Evolutionary conservation across 352 stramenopile species (phyloP), one percentile per base, ranked within the genome.

Genomic region (Pythium brachiatum): DNA sequence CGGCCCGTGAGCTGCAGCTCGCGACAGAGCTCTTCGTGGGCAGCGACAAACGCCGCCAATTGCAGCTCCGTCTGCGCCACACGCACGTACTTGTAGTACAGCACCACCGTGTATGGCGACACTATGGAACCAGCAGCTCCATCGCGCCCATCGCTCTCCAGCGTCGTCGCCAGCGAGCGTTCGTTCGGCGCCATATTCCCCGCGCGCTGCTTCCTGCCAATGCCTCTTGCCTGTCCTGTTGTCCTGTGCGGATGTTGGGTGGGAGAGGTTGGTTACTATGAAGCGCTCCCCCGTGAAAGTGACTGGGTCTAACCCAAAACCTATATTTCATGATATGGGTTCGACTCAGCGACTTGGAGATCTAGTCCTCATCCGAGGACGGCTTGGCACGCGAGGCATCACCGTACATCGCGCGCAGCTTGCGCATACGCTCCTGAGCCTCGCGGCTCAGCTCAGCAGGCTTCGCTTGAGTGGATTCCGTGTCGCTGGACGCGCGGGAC

Each of bases 41-140:
- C 50, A 0, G 23, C 55, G 25, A 82, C 76, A 36, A 83, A 67
- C 29, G 55, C 43, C 41, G 67, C 41, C 27, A 90, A 66, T 55
- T 81, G 65, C 25, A 66, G 57, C n/a, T 56, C 53, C 2, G 70
- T 71, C 50, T 82, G 68, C 52, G 75, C 79, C n/a, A 94, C 63
- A 32, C 62, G 59, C 50, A 86, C 76, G 64, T 94, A 94, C 72
- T 91, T 92, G 77, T 94, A 94, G 73, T 86, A 93, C 21, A 93
- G 80, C 68, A 93, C 74, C 26, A 92, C 82, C 29, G 69, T 67
- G 70, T 57, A 97, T 23, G 61, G 61, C 46, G 61, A 57, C 3
- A 15, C 61, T 25, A 18, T 51, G 11, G 34, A 64, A 60, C 8
- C 57, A 53, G 38, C 63, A 32, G 46, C 61, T 6, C 39, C 70